These are phyloP conservation scores for Hirschioporus abietinus DNA, from an alignment of 768 basidiomycete genomes.

Conservation along the genomic window DNA sequence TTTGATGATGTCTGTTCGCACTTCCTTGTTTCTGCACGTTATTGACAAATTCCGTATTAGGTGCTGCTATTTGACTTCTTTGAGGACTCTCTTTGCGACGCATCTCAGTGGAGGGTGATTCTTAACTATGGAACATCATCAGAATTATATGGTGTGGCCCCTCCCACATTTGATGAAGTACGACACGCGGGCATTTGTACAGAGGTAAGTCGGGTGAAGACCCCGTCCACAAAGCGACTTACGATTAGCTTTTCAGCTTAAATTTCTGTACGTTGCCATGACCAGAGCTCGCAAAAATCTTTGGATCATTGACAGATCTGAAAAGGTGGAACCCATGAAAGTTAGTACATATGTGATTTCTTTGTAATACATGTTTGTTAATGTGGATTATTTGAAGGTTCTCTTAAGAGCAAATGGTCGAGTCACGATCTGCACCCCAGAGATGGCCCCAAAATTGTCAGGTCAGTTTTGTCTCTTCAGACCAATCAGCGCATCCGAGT, in stretches of 20 bases:
- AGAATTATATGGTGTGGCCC: slow-evolving; percentile 16
- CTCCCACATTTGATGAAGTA: slow-evolving; percentile 44
- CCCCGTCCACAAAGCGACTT: slow-evolving; percentile 1
- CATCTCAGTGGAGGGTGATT: slow-evolving; percentile 56
- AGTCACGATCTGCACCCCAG: slow-evolving; percentile 44
- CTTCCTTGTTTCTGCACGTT: slow-evolving; percentile 16
- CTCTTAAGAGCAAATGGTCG: slow-evolving; percentile 45
- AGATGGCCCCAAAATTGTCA: slow-evolving; percentile 16
- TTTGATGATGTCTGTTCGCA: slow-evolving; percentile 50
- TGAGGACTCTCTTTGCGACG: slow-evolving; percentile 48
- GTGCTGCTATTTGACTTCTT: slow-evolving; percentile 76
- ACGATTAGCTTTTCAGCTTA: slow-evolving; percentile 37
- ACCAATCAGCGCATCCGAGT: neutral
- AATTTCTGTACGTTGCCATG: slow-evolving; percentile 65
- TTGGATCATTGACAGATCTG: slow-evolving; percentile 64
- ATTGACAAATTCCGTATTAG: slow-evolving; percentile 27
- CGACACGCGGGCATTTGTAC: slow-evolving; percentile 52
- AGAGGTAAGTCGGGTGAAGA: slow-evolving; percentile 36
- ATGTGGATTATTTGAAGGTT: slow-evolving; percentile 27
- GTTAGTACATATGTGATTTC: slow-evolving; percentile 28
- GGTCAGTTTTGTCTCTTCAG: slow-evolving; percentile 4
- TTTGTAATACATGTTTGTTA: neutral
- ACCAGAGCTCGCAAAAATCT: slow-evolving; percentile 65
- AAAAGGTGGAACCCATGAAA: slow-evolving; percentile 50
- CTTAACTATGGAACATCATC: slow-evolving; percentile 35